Evolutionary conservation across 2,329 filamentous ascomycete genomes (phyloP).

Genomic region (Fusarium burgessii): DNA sequence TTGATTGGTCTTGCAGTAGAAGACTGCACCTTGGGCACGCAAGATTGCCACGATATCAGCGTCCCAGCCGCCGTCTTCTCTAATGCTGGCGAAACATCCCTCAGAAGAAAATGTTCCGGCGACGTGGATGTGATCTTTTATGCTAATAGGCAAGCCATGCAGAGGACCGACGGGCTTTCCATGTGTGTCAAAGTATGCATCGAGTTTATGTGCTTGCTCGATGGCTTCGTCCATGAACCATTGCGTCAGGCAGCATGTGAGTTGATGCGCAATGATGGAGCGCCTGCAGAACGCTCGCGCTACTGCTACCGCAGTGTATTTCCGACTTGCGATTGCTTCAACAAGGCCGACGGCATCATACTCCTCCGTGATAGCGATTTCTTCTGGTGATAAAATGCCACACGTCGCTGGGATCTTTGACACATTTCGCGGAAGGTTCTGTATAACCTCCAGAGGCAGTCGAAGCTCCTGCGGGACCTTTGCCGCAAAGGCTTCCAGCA

Average conservation of each 20-base stretch:
- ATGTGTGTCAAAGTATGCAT: conserved; percentile 16
- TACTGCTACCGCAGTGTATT: neutral
- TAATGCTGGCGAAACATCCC: conserved; percentile 22
- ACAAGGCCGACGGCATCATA: conserved; percentile 5
- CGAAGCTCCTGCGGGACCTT: conserved; percentile 49
- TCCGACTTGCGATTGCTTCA: neutral
- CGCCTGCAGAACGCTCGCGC: conserved; percentile 34
- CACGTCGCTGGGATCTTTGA: neutral
- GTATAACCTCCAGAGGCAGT: conserved; percentile 43
- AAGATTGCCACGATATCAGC: conserved; percentile 64
- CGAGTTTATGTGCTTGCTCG: conserved; percentile 13
- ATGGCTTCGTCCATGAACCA: conserved; percentile 37
- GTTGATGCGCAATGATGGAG: conserved; percentile 34
- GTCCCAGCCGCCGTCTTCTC: conserved; percentile 25
- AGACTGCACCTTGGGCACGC: conserved; percentile 69
- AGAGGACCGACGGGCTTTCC: conserved; percentile 15
- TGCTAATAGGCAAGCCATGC: conserved; percentile 34
- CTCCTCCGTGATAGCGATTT: conserved; percentile 4
- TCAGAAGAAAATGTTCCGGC: conserved; percentile 20
- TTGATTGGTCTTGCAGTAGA: conserved; percentile 77
- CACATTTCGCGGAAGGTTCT: neutral
- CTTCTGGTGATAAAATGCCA: conserved; percentile 1
- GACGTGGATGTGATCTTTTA: conserved; percentile 40
- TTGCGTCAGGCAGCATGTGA: conserved; percentile 37
- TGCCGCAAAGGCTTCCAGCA: conserved; percentile 49